Percentiles rank a stretch among this genome's conserved stretches.
phyloP scores from a whole-genome alignment of 257 asterid genomes.

The Solanum gracilifrons region DNA sequence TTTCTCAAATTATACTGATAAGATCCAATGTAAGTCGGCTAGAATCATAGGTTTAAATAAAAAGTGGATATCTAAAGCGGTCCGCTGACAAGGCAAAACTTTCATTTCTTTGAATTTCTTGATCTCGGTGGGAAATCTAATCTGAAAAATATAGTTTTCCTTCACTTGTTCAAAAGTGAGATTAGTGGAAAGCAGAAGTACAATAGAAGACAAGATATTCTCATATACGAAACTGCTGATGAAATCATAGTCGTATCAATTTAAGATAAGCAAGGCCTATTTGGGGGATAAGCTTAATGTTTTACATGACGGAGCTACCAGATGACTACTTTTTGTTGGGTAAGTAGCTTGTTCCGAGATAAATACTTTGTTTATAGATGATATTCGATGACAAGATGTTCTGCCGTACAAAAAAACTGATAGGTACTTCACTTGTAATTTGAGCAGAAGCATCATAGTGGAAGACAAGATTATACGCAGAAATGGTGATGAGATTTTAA shows the following conservation, averaged over 20 bases:
- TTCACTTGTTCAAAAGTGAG: neutral
- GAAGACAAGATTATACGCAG: neutral
- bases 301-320: neutral
- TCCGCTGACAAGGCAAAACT: neutral
- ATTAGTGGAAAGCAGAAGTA: neutral
- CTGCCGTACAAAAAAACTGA: neutral
- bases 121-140: neutral
- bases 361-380: neutral
- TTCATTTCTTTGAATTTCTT: neutral
- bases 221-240: neutral
- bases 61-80: neutral
- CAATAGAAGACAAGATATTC: neutral
- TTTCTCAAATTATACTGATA: neutral
- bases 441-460: neutral
- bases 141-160: neutral
- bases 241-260: neutral
- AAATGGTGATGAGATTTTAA: neutral
- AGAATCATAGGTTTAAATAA: neutral
- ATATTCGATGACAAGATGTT: neutral
- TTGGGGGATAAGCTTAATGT: neutral
- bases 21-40: neutral
- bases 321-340: neutral
- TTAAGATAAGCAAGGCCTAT: neutral
- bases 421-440: neutral
- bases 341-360: neutral